A percentile compares a stretch with the other conserved stretches of the same genome.
Evolutionary conservation across 2,329 filamentous ascomycete genomes (phyloP).

Genomic region (Colletotrichum graminicola): DNA sequence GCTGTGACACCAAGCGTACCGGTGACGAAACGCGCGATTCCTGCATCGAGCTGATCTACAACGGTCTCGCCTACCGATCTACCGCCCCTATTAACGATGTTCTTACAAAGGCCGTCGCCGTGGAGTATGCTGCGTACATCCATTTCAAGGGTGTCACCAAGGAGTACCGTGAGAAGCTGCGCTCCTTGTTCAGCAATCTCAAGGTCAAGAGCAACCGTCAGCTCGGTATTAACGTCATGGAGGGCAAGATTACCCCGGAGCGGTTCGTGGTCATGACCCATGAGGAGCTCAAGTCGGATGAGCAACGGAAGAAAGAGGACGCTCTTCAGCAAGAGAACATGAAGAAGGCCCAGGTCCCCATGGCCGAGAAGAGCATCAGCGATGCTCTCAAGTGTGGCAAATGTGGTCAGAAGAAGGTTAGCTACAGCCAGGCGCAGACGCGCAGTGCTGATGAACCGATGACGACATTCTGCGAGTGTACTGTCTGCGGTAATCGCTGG

Average conservation of each 20-base stretch:
- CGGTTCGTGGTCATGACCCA: conserved; percentile 88
- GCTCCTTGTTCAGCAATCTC: conserved; percentile 92
- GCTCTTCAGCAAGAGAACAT: conserved; percentile 92
- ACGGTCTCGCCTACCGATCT: conserved; percentile 81
- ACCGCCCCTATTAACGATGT: conserved; percentile 78
- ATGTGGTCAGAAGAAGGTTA: conserved; percentile 93
- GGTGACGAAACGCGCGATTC: conserved; percentile 80
- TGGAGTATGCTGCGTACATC: conserved; percentile 83
- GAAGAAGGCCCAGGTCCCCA: conserved; percentile 95
- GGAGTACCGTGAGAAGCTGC: conserved; percentile 88
- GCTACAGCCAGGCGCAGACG: conserved; percentile 96
- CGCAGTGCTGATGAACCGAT: conserved; percentile 94
- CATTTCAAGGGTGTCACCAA: conserved; percentile 77
- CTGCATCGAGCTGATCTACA: conserved; percentile 92
- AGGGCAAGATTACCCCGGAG: conserved; percentile 77
- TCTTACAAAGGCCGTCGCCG: conserved; percentile 80
- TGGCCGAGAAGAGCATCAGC: conserved; percentile 91
- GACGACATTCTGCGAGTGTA: conserved; percentile 81
- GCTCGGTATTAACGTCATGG: conserved; percentile 81
- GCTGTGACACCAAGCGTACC: conserved; percentile 82
- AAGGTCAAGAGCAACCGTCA: conserved; percentile 90
- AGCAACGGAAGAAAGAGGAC: conserved; percentile 81
- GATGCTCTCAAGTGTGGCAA: conserved; percentile 89
- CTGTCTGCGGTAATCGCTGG: conserved; percentile 77
- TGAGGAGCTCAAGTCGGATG: conserved; percentile 90